These are phyloP conservation scores for Colletotrichum australisinense DNA, from an alignment of 2,329 filamentous ascomycete species.

Conservation along the genomic window DNA sequence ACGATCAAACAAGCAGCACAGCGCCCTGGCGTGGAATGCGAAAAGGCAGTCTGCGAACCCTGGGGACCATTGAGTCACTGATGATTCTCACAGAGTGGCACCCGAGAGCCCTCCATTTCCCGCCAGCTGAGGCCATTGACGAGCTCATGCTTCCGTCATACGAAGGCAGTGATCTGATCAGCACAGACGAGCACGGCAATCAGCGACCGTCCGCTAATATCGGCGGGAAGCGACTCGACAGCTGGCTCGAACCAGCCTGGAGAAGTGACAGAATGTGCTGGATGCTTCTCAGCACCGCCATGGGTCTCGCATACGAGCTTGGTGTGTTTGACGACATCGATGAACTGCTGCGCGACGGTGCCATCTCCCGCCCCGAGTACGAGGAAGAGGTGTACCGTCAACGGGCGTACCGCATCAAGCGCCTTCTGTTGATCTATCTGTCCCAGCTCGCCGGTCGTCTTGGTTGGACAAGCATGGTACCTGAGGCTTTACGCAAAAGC, in stretches of 20 bases:
- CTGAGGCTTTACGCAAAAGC: slow-evolving; percentile 70
- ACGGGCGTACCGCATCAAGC: slow-evolving; percentile 83
- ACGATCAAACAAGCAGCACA: slow-evolving; percentile 73
- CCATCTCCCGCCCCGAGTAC: slow-evolving; percentile 72
- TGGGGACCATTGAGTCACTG: slow-evolving; percentile 94
- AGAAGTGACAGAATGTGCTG: slow-evolving; percentile 95
- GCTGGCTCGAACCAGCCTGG: slow-evolving; percentile 97
- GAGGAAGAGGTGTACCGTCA: slow-evolving; percentile 83
- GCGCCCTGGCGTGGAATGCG: slow-evolving; percentile 77
- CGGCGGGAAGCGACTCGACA: slow-evolving; percentile 87
- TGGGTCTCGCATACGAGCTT: slow-evolving; percentile 91
- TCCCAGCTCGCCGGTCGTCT: slow-evolving; percentile 94
- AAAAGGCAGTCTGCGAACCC: slow-evolving; percentile 84
- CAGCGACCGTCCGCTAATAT: slow-evolving; percentile 66
- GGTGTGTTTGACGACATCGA: slow-evolving; percentile 95
- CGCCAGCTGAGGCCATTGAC: slow-evolving; percentile 79
- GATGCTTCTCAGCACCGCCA: slow-evolving; percentile 94
- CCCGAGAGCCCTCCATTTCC: slow-evolving; percentile 92
- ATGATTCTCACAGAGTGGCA: slow-evolving; percentile 98
- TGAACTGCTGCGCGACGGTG: slow-evolving; percentile 70
- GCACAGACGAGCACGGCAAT: slow-evolving; percentile 55
- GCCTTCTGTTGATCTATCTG: slow-evolving; percentile 89
- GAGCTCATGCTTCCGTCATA: slow-evolving; percentile 75
- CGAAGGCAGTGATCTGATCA: slow-evolving; percentile 57
- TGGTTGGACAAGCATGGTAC: slow-evolving; percentile 94